phyloP scores from a whole-genome alignment of 306 rosid species.

The Morella rubra region DNA sequence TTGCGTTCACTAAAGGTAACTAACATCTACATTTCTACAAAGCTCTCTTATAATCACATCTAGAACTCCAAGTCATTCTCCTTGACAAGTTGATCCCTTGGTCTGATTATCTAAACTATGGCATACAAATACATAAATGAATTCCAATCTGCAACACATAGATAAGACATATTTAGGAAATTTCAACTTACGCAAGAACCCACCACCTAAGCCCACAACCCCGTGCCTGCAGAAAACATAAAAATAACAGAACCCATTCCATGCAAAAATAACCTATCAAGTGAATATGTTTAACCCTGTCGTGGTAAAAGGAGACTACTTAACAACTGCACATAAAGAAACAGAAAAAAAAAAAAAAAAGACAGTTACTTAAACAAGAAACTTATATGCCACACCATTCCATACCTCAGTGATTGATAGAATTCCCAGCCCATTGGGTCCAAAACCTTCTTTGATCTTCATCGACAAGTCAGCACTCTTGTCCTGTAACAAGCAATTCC shows the following conservation, averaged over 20 bases:
- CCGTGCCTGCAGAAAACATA: neutral
- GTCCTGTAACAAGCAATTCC: constrained; percentile 50
- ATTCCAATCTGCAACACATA: neutral
- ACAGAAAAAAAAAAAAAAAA: neutral
- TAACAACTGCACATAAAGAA: neutral
- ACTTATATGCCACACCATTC: neutral
- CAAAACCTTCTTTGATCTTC: constrained; percentile 85
- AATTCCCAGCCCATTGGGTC: constrained; percentile 76
- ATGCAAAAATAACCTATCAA: neutral
- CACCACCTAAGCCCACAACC: neutral
- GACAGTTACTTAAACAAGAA: constrained; percentile 7
- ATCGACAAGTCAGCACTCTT: constrained; percentile 59
- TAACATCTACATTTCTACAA: neutral
- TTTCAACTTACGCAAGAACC: neutral
- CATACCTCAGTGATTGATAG: constrained; percentile 72
- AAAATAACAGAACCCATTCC: neutral
- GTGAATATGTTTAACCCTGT: neutral
- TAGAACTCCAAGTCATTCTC: neutral
- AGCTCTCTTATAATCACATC: neutral
- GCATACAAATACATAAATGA: neutral
- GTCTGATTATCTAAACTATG: neutral
- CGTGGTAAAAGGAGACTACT: too few species aligned
- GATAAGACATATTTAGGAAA: neutral
- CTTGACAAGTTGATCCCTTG: neutral
- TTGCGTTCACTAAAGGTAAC: neutral